phyloP scores from a whole-genome alignment of 192 early-diverging fungal genomes.

The Coemansia sp. region DNA sequence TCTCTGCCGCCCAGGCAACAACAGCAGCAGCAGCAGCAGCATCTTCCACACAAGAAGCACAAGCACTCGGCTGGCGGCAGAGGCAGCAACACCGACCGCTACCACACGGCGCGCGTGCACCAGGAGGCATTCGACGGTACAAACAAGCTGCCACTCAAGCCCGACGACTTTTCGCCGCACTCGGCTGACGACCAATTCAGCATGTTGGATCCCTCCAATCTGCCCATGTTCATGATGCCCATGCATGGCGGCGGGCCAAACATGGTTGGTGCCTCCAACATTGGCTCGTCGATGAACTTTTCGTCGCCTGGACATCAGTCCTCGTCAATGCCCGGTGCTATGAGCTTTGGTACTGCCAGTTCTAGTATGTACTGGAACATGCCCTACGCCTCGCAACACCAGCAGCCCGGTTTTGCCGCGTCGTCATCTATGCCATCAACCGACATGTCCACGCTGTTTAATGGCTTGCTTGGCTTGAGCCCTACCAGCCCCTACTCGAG shows the following conservation, averaged over 20 bases:
- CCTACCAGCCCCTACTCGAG: constrained; percentile 14
- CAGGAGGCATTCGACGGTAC: constrained; percentile 55
- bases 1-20: constrained; percentile 4
- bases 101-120: constrained; percentile 46
- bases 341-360: not conserved
- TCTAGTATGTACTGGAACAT: constrained; percentile 15
- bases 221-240: constrained; percentile 54
- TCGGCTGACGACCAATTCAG: constrained; percentile 41
- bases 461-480: constrained; percentile 26
- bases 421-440: constrained; percentile 15
- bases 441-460: constrained; percentile 29
- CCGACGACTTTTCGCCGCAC: constrained; percentile 35
- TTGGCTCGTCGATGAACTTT: not conserved
- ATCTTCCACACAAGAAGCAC: constrained; percentile 23
- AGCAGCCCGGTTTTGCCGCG: not conserved
- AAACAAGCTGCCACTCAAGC: constrained; percentile 54
- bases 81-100: constrained; percentile 23
- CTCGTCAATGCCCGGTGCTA: constrained; percentile 7
- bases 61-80: constrained; percentile 24
- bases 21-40: not conserved
- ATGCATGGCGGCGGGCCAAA: constrained; percentile 2
- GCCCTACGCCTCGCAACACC: constrained; percentile 11
- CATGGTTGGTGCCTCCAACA: not conserved
- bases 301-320: not conserved
- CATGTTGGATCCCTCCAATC: constrained; percentile 46